phyloP scores from a whole-genome alignment of 768 basidiomycete species.

The Podaxis sp. region DNA sequence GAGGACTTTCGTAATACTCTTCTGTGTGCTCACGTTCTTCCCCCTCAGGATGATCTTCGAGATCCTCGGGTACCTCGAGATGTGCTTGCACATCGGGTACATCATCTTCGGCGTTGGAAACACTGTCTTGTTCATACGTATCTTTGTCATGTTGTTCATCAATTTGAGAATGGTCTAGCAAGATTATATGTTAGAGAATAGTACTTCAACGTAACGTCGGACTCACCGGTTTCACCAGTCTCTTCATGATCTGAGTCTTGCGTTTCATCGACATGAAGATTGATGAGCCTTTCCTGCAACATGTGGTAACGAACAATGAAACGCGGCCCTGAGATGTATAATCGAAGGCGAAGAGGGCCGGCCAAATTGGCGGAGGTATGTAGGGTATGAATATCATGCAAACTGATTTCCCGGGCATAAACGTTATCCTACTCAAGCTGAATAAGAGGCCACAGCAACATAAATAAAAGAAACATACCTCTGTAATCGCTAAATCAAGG shows the following conservation, averaged over 20 bases:
- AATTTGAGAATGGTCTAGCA: conserved; percentile 5
- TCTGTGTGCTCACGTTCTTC: conserved; percentile 15
- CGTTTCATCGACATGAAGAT: conserved; percentile 18
- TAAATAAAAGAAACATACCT: conserved; percentile 42
- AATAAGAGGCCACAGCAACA: conserved; percentile 7
- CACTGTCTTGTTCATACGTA: neutral
- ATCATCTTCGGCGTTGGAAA: conserved; percentile 4
- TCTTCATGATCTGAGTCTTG: conserved; percentile 11
- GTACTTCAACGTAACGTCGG: no score
- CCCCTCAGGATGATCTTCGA: conserved; percentile 21
- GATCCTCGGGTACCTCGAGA: conserved; percentile 23
- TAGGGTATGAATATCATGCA: conserved; percentile 71
- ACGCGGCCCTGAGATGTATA: conserved; percentile 50
- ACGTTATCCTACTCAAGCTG: conserved; percentile 56
- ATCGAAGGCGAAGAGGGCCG: conserved; percentile 62
- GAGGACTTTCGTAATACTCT: neutral
- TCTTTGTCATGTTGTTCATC: conserved; percentile 20
- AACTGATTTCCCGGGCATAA: conserved; percentile 63
- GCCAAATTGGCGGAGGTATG: conserved; percentile 63
- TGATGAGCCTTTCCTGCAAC: conserved; percentile 57
- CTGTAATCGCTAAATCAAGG: conserved; percentile 60
- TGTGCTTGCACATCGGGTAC: neutral
- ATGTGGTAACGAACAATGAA: conserved; percentile 67
- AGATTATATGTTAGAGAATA: neutral
- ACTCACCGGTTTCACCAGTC: conserved; percentile 1